Conservation (phyloP, 2,329 filamentous ascomycete genomes). For the Colletotrichum abscissum region DNA sequence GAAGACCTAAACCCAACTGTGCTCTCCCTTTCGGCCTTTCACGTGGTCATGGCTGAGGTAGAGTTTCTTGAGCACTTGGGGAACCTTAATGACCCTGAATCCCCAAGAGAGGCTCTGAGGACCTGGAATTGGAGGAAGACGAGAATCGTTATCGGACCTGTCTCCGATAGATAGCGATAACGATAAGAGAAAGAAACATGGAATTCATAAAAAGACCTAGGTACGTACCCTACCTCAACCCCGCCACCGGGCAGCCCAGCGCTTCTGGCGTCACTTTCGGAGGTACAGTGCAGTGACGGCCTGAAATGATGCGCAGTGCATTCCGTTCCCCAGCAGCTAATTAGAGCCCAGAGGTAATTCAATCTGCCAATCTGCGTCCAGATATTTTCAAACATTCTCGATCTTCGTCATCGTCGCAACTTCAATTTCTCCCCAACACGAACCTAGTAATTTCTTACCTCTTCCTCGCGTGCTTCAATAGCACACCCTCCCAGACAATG, state of each 20-base stretch:
- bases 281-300: not conserved
- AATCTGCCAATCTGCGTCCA: slow-evolving; percentile 25
- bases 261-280: not conserved
- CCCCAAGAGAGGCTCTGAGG: too few species aligned
- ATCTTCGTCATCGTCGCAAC: not conserved
- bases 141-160: not conserved
- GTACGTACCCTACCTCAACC: not conserved
- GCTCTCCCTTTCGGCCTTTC: not conserved
- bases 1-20: slow-evolving; percentile 9
- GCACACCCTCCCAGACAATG: slow-evolving; percentile 38
- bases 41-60: not conserved
- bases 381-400: slow-evolving; percentile 18
- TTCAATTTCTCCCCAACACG: not conserved
- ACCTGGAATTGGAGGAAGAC: not conserved
- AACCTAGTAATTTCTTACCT: not conserved
- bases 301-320: not conserved
- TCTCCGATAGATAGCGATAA: not conserved
- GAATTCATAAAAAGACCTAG: not conserved
- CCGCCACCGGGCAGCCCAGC: not conserved
- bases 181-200: not conserved
- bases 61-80: too few species aligned
- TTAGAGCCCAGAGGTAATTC: not conserved
- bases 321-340: not conserved
- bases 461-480: not conserved
- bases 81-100: too few species aligned